Base-by-base conservation (phyloP, 1,284 basidiomycete genomes). In the Sanghuangporus baumii region DNA sequence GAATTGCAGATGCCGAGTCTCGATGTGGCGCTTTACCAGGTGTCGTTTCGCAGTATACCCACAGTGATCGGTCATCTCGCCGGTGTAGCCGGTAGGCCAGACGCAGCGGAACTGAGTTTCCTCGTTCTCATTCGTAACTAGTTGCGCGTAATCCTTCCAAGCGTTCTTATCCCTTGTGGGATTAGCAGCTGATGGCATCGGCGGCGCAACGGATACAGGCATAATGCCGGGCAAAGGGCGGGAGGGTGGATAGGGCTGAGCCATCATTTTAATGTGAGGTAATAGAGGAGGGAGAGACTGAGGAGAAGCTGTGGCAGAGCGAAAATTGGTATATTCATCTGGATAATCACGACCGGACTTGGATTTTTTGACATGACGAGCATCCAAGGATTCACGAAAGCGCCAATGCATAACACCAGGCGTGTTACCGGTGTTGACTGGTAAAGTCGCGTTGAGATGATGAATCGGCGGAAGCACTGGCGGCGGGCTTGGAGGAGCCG, bases 1-100 rank as follows among this genome's bases (percentile, higher is more conserved):
- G 68, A 82, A 79, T 59, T 80, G 77, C 52, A 89, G 70, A 70
- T 88, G 87, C 34, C 80, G 82, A 12, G 81, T 82, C 71, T 86
- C 80, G 60, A 89, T 78, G 70, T 89, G 87, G 36, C 87, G 78
- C 69, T 87, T 87, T 64, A 88, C 82, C 41, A 86, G 76, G 70
- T 87, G 86, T 69, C 85, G 86, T 69, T 86, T 85, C 20, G 80
- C 79, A 31, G 69, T 72, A 67, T 87, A 88, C 16, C 74, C 73
- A 69, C 87, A 88, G 46, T 64, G 36, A 41, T 62, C 71, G 50
- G 64, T 61, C 6, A 50, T 48, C 37, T 34, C 59, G 14, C 66
- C 66, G 47, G 61, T 61, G 23, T 55, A 51, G 16, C 61, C 61
- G 34, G 66, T 59, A 18, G 41, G 61, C 73, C 73, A 75, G 6